Evolutionary conservation across 768 basidiomycete genomes (phyloP).

Genomic region (Kondoa subrosea): DNA sequence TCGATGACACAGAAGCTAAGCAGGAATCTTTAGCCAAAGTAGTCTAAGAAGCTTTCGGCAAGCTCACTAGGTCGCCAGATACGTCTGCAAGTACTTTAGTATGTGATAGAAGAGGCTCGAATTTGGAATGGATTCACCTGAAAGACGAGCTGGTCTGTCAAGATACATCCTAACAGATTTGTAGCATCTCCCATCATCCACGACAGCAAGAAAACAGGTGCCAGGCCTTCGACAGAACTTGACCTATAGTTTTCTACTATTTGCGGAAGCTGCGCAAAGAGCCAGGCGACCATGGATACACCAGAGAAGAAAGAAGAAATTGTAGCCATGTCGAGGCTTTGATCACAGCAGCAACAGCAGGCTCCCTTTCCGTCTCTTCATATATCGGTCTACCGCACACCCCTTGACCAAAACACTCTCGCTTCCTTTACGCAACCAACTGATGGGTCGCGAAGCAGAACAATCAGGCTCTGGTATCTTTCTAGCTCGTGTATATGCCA

Average conservation of each 20-base stretch:
- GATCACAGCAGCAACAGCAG: no score
- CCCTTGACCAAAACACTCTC: no score
- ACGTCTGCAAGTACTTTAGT: slow-evolving; percentile 42
- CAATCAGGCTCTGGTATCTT: no score
- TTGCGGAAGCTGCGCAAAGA: slow-evolving; percentile 19
- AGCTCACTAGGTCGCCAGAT: slow-evolving; percentile 56
- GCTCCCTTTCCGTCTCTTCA: no score
- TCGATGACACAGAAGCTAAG: slow-evolving; percentile 74
- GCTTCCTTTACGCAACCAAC: no score
- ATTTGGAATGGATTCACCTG: slow-evolving; percentile 44
- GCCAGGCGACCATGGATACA: slow-evolving; percentile 11
- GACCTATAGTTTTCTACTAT: slow-evolving; percentile 26
- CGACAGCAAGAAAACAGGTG: slow-evolving; percentile 78
- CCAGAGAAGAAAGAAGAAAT: slow-evolving; percentile 3
- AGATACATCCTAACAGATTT: slow-evolving; percentile 60
- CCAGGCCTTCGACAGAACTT: slow-evolving; percentile 56
- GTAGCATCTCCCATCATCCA: slow-evolving; percentile 80
- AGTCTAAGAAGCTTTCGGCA: background rate
- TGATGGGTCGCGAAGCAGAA: no score
- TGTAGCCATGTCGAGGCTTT: background rate
- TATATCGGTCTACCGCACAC: no score
- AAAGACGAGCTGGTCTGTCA: slow-evolving; percentile 86
- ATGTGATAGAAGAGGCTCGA: slow-evolving; percentile 8
- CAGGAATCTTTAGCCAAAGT: background rate
- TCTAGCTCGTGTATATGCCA: no score